A percentile compares a stretch with the other conserved stretches of the same genome.
Conservation (phyloP, 1,139 yeast genomes). For the Kurtzmaniella natalensis region DNA sequence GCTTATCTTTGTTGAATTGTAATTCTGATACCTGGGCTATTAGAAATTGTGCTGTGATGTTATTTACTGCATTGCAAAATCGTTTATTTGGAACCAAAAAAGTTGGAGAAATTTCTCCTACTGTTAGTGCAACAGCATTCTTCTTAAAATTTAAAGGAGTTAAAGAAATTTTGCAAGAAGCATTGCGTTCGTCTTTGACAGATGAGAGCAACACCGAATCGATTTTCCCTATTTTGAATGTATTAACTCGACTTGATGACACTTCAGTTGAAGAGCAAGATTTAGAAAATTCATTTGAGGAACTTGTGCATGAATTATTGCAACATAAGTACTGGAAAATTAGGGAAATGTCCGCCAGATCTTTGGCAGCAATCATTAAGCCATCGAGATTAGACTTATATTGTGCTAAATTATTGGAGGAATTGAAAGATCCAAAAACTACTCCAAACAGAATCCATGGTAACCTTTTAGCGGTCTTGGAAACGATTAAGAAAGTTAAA, state of each 20-base stretch:
- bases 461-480: constrained; percentile 39
- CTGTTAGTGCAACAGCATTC: constrained; percentile 58
- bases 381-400: constrained; percentile 16
- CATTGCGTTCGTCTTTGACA: constrained; percentile 27
- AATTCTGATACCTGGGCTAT: constrained; percentile 74
- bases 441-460: constrained; percentile 55
- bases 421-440: not conserved
- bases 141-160: constrained; percentile 60
- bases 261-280: constrained; percentile 43
- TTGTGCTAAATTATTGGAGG: constrained; percentile 7
- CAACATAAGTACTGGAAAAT: constrained; percentile 68
- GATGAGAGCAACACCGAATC: constrained; percentile 38
- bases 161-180: constrained; percentile 41
- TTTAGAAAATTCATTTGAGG: constrained; percentile 41
- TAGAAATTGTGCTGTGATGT: constrained; percentile 89
- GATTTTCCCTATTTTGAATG: constrained; percentile 69
- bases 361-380: constrained; percentile 50
- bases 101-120: constrained; percentile 19
- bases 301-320: constrained; percentile 43
- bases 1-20: constrained; percentile 58
- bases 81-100: constrained; percentile 68
- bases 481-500: constrained; percentile 16
- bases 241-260: constrained; percentile 64
- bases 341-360: constrained; percentile 79
- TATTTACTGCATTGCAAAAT: constrained; percentile 78